Percentiles rank a stretch among this genome's conserved stretches.
These are phyloP conservation scores for Trametes meyenii DNA, from an alignment of 768 basidiomycete species.

Conservation along the genomic window DNA sequence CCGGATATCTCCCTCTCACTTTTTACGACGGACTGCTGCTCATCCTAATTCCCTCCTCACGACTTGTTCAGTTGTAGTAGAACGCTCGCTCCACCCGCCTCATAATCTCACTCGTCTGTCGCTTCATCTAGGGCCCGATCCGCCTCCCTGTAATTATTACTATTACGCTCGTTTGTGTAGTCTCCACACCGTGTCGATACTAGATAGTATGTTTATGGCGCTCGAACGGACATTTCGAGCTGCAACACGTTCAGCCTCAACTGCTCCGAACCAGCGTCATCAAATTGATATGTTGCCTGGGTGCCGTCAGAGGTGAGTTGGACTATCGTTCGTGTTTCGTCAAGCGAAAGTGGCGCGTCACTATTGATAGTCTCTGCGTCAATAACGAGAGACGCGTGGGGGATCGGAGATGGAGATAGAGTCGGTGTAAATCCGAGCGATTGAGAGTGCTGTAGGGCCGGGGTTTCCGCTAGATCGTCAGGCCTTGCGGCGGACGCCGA, in stretches of 20 bases:
- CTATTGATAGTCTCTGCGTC: too few relatives aligned
- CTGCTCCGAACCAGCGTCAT: neutral
- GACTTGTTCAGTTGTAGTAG: neutral
- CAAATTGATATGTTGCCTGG: neutral
- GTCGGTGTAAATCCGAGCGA: too few relatives aligned
- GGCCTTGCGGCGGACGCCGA: too few relatives aligned
- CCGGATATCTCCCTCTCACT: conserved; percentile 2
- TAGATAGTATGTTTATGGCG: neutral
- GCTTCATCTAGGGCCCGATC: neutral
- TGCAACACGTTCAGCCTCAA: neutral
- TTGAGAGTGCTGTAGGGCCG: too few relatives aligned
- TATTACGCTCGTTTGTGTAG: conserved; percentile 22
- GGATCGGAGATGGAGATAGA: too few relatives aligned
- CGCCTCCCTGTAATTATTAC: conserved; percentile 17
- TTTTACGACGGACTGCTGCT: conserved; percentile 9
- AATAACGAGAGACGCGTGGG: too few relatives aligned
- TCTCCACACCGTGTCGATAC: conserved; percentile 1
- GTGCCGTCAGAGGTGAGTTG: neutral
- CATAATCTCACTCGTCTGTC: neutral
- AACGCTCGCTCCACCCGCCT: conserved; percentile 8
- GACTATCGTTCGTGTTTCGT: too few relatives aligned
- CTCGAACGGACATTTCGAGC: neutral
- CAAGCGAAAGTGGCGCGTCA: too few relatives aligned
- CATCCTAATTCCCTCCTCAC: neutral
- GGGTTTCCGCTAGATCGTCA: too few relatives aligned